phyloP scores from a whole-genome alignment of 2,329 filamentous ascomycete species.

The Ampelomyces quisqualis region DNA sequence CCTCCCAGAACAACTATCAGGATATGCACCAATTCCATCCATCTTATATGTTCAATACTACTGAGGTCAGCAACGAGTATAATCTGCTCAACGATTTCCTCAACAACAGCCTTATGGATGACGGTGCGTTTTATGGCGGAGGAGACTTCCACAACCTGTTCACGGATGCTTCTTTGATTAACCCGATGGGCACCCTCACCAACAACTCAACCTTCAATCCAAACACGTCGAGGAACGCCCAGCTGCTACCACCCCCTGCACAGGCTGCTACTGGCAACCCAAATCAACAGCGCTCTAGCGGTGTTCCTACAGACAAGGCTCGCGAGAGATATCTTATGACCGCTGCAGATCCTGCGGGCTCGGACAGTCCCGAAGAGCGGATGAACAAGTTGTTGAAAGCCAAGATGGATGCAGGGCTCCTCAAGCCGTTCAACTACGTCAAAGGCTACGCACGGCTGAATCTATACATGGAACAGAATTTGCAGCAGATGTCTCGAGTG shows the following conservation, averaged over 20 bases:
- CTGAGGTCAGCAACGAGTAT: conserved; percentile 94
- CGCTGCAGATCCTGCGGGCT: conserved; percentile 86
- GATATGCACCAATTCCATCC: conserved; percentile 94
- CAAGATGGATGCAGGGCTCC: conserved; percentile 91
- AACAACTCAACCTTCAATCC: conserved; percentile 34
- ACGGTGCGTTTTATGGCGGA: conserved; percentile 47
- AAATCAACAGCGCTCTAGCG: conserved; percentile 62
- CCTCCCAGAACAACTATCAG: conserved; percentile 78
- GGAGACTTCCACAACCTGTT: conserved; percentile 56
- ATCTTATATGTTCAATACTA: conserved; percentile 91
- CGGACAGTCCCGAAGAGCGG: conserved; percentile 83
- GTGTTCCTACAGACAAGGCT: conserved; percentile 67
- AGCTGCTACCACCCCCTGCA: conserved; percentile 45
- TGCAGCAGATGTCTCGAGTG: conserved; percentile 77
- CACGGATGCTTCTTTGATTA: conserved; percentile 58
- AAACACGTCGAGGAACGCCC: conserved; percentile 51
- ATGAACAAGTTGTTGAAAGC: conserved; percentile 93
- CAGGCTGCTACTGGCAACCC: conserved; percentile 53
- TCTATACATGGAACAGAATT: conserved; percentile 87
- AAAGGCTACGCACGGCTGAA: conserved; percentile 90
- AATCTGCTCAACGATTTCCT: conserved; percentile 96
- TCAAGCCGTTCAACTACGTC: conserved; percentile 98
- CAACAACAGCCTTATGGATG: conserved; percentile 86
- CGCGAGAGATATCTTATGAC: conserved; percentile 93
- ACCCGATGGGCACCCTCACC: conserved; percentile 46